These are phyloP conservation scores for Camellia japonica DNA, from an alignment of 148 eudicot genomes.

Conservation along the genomic window DNA sequence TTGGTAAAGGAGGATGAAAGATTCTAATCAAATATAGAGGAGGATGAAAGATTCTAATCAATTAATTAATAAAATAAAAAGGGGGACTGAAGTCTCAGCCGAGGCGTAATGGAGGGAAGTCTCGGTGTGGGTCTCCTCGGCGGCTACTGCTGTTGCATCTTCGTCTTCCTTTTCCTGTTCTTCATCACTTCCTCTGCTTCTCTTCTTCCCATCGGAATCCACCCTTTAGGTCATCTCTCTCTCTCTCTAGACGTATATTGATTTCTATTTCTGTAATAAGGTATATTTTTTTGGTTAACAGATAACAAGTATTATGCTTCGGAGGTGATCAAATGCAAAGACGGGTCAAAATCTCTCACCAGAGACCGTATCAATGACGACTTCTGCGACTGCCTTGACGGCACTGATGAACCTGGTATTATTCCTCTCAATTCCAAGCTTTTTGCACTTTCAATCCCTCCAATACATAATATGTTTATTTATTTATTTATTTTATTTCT, in stretches of 20 bases:
- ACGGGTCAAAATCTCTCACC: constrained; percentile 69
- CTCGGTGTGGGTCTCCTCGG: too few relatives aligned
- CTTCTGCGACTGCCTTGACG: constrained; percentile 84
- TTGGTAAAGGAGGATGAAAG: too few relatives aligned
- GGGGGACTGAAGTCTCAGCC: too few relatives aligned
- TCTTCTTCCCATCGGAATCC: too few relatives aligned
- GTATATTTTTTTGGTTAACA: constrained; percentile 17
- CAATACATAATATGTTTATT: not conserved
- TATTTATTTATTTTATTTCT: too few relatives aligned
- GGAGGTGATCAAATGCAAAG: constrained; percentile 61
- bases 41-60: too few relatives aligned
- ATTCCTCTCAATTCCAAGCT: not conserved
- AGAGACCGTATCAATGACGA: constrained; percentile 69
- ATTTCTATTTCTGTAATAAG: not conserved
- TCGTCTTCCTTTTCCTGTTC: too few relatives aligned
- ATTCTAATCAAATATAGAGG: too few relatives aligned
- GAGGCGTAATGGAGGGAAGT: too few relatives aligned
- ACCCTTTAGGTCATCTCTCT: not conserved
- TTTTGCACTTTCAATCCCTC: not conserved
- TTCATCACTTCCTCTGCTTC: too few relatives aligned
- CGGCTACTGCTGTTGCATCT: too few relatives aligned
- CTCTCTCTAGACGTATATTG: constrained; percentile 5
- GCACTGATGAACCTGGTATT: constrained; percentile 85
- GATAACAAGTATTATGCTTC: constrained; percentile 53
- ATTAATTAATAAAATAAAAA: too few relatives aligned